A percentile compares a stretch with the other conserved stretches of the same genome.
phyloP scores from a whole-genome alignment of 2,329 filamentous ascomycete genomes.

The Colletotrichum sp. region DNA sequence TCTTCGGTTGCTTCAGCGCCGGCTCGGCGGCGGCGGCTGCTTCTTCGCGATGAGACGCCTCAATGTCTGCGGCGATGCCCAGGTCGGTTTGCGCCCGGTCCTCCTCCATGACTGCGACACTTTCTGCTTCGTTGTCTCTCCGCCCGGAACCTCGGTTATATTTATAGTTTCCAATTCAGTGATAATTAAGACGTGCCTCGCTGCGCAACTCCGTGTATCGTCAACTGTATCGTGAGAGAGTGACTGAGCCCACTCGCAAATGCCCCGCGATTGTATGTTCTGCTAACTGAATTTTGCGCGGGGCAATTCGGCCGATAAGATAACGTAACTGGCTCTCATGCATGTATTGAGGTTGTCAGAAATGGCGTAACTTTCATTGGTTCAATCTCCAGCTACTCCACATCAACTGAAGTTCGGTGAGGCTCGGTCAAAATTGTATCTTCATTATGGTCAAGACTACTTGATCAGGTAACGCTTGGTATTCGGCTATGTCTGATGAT shows the following conservation, averaged over 20 bases:
- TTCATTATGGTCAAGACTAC: not conserved
- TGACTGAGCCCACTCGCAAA: not conserved
- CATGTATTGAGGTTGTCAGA: not conserved
- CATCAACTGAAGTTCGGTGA: not conserved
- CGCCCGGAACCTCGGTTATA: not conserved
- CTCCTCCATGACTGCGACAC: conserved; percentile 67
- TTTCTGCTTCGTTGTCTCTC: not conserved
- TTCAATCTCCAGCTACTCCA: not conserved
- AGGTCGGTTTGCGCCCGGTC: conserved; percentile 75
- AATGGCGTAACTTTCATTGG: not conserved
- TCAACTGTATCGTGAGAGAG: not conserved
- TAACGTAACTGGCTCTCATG: not conserved
- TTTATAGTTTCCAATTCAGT: not conserved
- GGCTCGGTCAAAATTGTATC: not conserved
- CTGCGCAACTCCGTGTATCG: not conserved
- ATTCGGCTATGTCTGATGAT: not conserved
- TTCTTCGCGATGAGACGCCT: conserved; percentile 47
- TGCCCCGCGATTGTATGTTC: conserved; percentile 9
- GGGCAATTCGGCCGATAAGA: conserved; percentile 11
- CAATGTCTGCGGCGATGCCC: conserved; percentile 71
- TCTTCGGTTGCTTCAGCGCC: conserved; percentile 76
- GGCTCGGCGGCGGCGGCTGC: conserved; percentile 34
- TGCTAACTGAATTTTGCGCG: conserved; percentile 19
- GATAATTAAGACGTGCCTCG: not conserved
- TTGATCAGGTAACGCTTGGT: not conserved